These are phyloP conservation scores for Suillus lakei DNA, from an alignment of 768 basidiomycete species.

Conservation along the genomic window DNA sequence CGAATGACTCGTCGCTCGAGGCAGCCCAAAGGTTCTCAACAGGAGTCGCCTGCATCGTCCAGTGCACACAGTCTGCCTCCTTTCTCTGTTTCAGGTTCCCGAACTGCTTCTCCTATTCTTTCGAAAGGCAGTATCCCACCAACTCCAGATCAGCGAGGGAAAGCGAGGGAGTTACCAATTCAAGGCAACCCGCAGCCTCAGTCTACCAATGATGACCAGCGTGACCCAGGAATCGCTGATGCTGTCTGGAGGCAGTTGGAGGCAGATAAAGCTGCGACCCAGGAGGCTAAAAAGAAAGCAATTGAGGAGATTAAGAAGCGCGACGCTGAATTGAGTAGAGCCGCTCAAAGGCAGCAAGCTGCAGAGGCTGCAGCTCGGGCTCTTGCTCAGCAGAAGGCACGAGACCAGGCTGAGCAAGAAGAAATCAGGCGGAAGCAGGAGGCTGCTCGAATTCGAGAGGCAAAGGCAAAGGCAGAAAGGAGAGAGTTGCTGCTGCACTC, in stretches of 20 bases:
- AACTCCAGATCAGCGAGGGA: conserved; percentile 2
- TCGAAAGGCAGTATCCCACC: background rate
- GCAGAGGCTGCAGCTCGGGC: conserved; percentile 16
- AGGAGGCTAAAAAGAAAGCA: conserved; percentile 21
- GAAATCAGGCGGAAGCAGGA: conserved; percentile 23
- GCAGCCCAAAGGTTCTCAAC: background rate
- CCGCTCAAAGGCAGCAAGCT: conserved; percentile 18
- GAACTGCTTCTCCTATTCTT: background rate
- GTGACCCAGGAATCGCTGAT: conserved; percentile 60
- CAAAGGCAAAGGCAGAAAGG: conserved; percentile 22
- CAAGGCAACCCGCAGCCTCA: background rate
- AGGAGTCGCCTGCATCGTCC: conserved; percentile 1
- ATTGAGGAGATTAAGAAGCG: conserved; percentile 22
- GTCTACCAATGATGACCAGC: conserved; percentile 16
- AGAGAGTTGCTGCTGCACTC: conserved; percentile 28
- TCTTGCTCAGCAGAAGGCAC: conserved; percentile 26
- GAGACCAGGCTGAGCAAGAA: conserved; percentile 23
- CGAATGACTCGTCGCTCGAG: background rate
- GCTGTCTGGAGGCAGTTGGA: conserved; percentile 55
- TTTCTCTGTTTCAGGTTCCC: background rate
- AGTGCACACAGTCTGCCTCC: background rate
- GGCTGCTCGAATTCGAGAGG: conserved; percentile 23
- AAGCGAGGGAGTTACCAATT: background rate
- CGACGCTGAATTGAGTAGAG: conserved; percentile 21
- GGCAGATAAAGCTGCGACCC: conserved; percentile 34